Percentiles rank a stretch among this genome's conserved stretches.
These are phyloP conservation scores for Aphanomyces stellatus DNA, from an alignment of 352 stramenopile genomes.

Conservation along the genomic window DNA sequence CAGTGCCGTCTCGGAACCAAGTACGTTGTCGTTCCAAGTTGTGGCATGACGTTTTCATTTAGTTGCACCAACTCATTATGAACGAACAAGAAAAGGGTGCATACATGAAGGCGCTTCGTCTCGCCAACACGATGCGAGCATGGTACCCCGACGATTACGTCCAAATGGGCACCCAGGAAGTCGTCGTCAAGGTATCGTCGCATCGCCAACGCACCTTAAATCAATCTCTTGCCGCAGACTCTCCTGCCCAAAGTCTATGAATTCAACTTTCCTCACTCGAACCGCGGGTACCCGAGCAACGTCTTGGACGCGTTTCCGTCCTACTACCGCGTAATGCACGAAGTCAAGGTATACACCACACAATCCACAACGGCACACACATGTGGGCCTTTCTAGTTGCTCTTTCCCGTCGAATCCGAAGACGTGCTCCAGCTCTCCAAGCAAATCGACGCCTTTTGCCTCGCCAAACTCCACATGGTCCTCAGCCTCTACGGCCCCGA, in stretches of 20 bases:
- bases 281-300: neutral
- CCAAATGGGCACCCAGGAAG: neutral
- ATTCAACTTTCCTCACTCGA: neutral
- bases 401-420: slow-evolving; percentile 2
- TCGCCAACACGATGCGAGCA: neutral
- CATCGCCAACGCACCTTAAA: neutral
- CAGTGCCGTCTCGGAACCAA: slow-evolving; percentile 5
- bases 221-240: neutral
- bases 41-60: too few relatives aligned
- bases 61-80: slow-evolving; percentile 5
- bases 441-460: neutral
- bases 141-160: slow-evolving; percentile 13
- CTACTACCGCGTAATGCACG: slow-evolving; percentile 7
- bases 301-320: slow-evolving; percentile 1
- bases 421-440: neutral
- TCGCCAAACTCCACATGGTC: neutral
- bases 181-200: neutral
- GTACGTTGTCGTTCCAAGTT: neutral
- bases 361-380: too few relatives aligned
- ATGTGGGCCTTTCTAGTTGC: neutral
- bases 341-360: slow-evolving; percentile 16
- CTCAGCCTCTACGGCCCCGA: neutral
- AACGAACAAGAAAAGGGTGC: neutral
- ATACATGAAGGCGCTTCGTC: slow-evolving; percentile 1
- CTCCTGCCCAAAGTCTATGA: neutral